Conservation (phyloP, 2,329 filamentous ascomycete genomes). For the Hypoxylon sp. region DNA sequence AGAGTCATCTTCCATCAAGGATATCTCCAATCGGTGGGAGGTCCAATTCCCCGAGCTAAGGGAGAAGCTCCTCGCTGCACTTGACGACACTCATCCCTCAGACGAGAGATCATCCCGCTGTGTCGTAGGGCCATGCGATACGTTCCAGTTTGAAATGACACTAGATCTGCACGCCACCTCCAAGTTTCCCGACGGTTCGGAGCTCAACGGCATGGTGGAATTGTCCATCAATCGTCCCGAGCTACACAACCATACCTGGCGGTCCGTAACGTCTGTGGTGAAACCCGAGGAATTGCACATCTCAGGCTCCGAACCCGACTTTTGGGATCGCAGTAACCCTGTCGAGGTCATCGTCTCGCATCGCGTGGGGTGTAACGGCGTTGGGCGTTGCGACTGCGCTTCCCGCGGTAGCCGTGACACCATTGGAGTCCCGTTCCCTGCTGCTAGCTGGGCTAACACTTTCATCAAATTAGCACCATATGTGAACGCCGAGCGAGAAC, state of each 20-base stretch:
- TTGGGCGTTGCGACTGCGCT: conserved; percentile 59
- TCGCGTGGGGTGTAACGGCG: conserved; percentile 58
- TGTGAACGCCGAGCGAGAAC: conserved; percentile 49
- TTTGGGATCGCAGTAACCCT: conserved; percentile 59
- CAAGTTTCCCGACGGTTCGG: conserved; percentile 66
- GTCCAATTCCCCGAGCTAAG: conserved; percentile 65
- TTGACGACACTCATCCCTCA: conserved; percentile 54
- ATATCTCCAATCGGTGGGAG: conserved; percentile 65
- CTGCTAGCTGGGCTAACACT: conserved; percentile 65
- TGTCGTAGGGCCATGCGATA: conserved; percentile 57
- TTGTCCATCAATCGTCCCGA: conserved; percentile 63
- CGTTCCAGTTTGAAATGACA: conserved; percentile 69
- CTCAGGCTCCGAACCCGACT: conserved; percentile 51
- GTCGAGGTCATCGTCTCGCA: conserved; percentile 60
- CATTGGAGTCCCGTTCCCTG: conserved; percentile 67
- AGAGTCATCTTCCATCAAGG: conserved; percentile 64
- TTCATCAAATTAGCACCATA: conserved; percentile 65
- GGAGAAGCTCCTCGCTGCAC: conserved; percentile 57
- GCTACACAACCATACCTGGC: conserved; percentile 66
- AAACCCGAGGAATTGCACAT: conserved; percentile 64
- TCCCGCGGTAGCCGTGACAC: conserved; percentile 54
- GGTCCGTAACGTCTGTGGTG: conserved; percentile 66
- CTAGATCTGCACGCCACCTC: conserved; percentile 66
- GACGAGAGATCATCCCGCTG: conserved; percentile 47
- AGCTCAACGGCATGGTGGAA: conserved; percentile 67